Conservation (phyloP, 257 asterid genomes). For the Agastache rugosa region DNA sequence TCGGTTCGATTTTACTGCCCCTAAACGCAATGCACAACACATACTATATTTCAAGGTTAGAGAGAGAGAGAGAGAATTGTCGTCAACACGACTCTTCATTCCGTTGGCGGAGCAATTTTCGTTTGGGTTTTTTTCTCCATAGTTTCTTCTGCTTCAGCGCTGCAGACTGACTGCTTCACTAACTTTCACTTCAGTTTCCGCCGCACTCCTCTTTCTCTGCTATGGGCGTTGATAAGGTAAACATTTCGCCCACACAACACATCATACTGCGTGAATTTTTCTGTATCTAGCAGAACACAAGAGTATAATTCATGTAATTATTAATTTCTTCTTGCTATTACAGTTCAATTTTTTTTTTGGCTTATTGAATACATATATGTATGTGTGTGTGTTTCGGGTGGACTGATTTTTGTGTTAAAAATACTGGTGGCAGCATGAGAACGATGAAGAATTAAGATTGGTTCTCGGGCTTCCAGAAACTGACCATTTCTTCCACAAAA, state of each 20-base stretch:
- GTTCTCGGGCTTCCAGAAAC: slow-evolving; percentile 61
- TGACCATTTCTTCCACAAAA: slow-evolving; percentile 63
- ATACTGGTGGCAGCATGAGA: slow-evolving; percentile 48
- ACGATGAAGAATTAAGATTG: slow-evolving; percentile 50
- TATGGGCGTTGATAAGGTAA: slow-evolving; percentile 42
- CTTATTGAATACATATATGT: too few relatives aligned
- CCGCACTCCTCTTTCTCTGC: background rate
- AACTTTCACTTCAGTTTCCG: slow-evolving; percentile 2
- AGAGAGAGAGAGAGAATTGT: too few relatives aligned
- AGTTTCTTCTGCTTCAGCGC: slow-evolving; percentile 8
- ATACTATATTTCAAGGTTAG: too few relatives aligned
- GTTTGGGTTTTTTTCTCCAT: background rate
- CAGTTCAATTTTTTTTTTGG: background rate
- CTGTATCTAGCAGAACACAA: background rate
- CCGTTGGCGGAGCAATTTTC: too few relatives aligned
- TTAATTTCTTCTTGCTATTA: background rate
- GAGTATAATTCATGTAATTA: too few relatives aligned
- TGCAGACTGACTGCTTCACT: slow-evolving; percentile 15
- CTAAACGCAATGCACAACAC: too few relatives aligned
- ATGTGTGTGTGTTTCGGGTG: background rate
- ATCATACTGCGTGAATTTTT: background rate
- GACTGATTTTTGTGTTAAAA: background rate
- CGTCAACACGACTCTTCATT: too few relatives aligned
- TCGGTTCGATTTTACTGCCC: too few relatives aligned
- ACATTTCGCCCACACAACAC: slow-evolving; percentile 3